Percentiles rank a stretch among this genome's conserved stretches.
Conservation (phyloP, 108 stramenopile species). For the Skeletonema tropicum region DNA sequence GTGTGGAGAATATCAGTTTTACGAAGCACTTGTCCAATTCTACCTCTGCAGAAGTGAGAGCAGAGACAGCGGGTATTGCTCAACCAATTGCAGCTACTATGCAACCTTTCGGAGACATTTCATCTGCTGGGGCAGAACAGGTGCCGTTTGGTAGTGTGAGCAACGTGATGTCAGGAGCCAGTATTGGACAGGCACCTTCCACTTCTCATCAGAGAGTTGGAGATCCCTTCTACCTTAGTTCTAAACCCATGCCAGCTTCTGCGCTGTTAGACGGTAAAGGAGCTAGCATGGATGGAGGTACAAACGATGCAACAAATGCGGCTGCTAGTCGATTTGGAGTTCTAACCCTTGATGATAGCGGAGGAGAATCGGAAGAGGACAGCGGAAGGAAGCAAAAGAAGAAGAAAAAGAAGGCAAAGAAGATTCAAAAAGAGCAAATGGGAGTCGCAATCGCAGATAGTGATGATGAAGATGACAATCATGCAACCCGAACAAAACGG, state of each 20-base stretch:
- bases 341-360: constrained; percentile 70
- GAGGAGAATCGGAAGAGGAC: constrained; percentile 61
- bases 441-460: constrained; percentile 52
- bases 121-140: neutral
- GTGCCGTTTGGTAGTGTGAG: neutral
- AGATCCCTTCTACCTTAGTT: constrained; percentile 81
- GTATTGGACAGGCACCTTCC: constrained; percentile 21
- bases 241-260: constrained; percentile 18
- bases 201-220: constrained; percentile 28
- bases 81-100: neutral
- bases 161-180: no score
- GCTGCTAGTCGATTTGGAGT: constrained; percentile 64
- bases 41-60: neutral
- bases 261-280: constrained; percentile 14
- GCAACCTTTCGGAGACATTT: neutral
- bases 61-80: neutral
- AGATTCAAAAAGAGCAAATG: constrained; percentile 19
- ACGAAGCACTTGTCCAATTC: constrained; percentile 30
- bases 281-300: constrained; percentile 16
- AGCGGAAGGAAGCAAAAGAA: constrained; percentile 50
- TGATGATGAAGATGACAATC: constrained; percentile 81
- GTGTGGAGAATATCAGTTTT: constrained; percentile 42
- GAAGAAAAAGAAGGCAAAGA: constrained; percentile 74
- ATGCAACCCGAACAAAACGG: constrained; percentile 29
- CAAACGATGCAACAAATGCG: constrained; percentile 12